phyloP scores from a whole-genome alignment of 164 flowering plant genomes.

The Warburgia ugandensis region DNA sequence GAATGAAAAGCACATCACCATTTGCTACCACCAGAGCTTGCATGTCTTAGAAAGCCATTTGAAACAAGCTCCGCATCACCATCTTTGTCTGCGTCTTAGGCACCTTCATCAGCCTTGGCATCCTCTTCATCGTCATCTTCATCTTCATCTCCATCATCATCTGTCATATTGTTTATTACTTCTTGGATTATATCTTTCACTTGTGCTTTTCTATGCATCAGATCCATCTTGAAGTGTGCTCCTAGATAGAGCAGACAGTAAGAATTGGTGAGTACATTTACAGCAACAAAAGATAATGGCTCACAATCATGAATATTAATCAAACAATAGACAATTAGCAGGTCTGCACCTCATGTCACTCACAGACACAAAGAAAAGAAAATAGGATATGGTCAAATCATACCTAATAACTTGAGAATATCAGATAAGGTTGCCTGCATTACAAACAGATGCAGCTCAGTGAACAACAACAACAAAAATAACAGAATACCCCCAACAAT shows the following conservation, averaged over 20 bases:
- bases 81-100: constrained; percentile 4
- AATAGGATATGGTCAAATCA: too few species aligned
- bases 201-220: constrained; percentile 58
- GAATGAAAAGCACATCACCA: neutral
- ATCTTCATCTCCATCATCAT: constrained; percentile 48
- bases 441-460: neutral
- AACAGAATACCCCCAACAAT: neutral
- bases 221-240: constrained; percentile 49
- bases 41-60: too few species aligned
- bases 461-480: neutral
- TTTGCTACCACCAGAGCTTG: too few species aligned
- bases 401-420: constrained; percentile 18
- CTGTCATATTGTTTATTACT: constrained; percentile 61
- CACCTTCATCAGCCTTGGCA: constrained; percentile 10
- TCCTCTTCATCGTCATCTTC: constrained; percentile 1
- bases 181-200: constrained; percentile 65
- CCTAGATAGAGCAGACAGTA: constrained; percentile 24
- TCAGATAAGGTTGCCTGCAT: constrained; percentile 21
- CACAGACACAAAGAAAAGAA: too few species aligned
- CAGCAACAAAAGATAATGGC: too few species aligned
- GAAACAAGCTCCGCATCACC: too few species aligned
- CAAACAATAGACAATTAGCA: too few species aligned
- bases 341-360: too few species aligned
- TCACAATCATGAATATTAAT: too few species aligned
- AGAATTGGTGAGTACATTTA: neutral